These are phyloP conservation scores for Sphagnurus paluster DNA, from an alignment of 1,284 basidiomycete genomes.

Conservation along the genomic window DNA sequence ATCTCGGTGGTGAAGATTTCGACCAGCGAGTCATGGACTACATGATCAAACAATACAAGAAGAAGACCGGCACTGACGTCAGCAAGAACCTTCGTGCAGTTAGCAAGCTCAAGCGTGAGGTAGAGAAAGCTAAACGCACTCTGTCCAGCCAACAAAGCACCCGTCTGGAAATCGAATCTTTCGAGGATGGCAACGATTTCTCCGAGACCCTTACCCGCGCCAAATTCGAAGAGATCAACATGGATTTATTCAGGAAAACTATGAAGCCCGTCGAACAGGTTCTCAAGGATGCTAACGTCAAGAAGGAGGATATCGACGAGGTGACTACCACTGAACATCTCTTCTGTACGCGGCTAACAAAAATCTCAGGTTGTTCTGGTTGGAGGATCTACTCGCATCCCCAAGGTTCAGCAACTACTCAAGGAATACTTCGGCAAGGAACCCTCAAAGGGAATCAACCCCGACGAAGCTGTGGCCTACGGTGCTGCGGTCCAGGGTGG, in stretches of 20 bases:
- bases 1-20: conserved; percentile 99
- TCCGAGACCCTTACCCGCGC: conserved; percentile 96
- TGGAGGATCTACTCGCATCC: conserved; percentile 98
- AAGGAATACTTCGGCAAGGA: conserved; percentile 95
- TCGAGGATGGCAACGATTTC: conserved; percentile 96
- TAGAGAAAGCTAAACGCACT: conserved; percentile 99
- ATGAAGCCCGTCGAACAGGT: conserved; percentile 99
- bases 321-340: conserved; percentile 37
- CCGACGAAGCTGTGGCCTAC: conserved; percentile 94
- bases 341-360: neutral
- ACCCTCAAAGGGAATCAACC: conserved; percentile 92
- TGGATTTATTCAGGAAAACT: conserved; percentile 98
- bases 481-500: conserved; percentile 98
- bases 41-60: conserved; percentile 92
- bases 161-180: conserved; percentile 88
- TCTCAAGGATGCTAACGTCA: conserved; percentile 95
- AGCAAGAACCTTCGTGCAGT: conserved; percentile 86
- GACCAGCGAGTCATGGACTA: conserved; percentile 96
- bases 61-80: conserved; percentile 92
- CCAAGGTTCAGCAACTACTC: conserved; percentile 96
- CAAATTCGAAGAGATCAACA: conserved; percentile 99
- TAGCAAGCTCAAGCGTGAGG: conserved; percentile 97
- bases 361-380: conserved; percentile 76
- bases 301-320: conserved; percentile 97
- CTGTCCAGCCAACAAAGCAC: conserved; percentile 89